Percentiles rank a stretch among this genome's conserved stretches.
These are phyloP conservation scores for Phytophthora kernoviae DNA, from an alignment of 352 stramenopile species.

Conservation along the genomic window DNA sequence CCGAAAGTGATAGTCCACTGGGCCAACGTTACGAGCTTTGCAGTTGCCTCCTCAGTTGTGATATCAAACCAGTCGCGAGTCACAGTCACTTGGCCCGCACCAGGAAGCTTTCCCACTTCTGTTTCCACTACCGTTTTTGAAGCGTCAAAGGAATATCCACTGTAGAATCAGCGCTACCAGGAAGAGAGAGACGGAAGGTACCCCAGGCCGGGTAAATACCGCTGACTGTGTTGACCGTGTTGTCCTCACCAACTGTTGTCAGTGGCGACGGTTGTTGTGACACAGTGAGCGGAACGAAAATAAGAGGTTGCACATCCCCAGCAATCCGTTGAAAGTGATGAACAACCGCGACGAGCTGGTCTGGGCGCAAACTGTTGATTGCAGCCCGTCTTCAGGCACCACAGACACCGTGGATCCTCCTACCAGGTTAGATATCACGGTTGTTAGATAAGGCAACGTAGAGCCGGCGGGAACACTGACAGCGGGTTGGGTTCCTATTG, in stretches of 20 bases:
- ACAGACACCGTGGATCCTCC: constrained; percentile 26
- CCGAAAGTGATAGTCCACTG: constrained; percentile 80
- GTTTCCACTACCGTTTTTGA: constrained; percentile 46
- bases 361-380: constrained; percentile 54
- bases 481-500: constrained; percentile 43
- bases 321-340: constrained; percentile 67
- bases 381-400: constrained; percentile 18
- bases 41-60: constrained; percentile 39
- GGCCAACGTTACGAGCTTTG: constrained; percentile 45
- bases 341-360: constrained; percentile 59
- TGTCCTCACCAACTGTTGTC: constrained; percentile 43
- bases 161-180: constrained; percentile 55
- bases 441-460: constrained; percentile 38
- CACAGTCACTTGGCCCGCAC: constrained; percentile 83
- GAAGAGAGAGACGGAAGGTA: constrained; percentile 70
- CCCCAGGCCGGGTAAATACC: constrained; percentile 90
- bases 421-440: constrained; percentile 19
- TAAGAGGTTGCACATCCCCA: constrained; percentile 67
- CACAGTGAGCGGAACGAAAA: constrained; percentile 31
- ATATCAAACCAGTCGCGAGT: constrained; percentile 74
- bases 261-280: constrained; percentile 30
- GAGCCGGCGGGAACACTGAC: constrained; percentile 23
- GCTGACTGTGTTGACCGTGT: constrained; percentile 59
- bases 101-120: constrained; percentile 80
- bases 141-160: constrained; percentile 64